These are phyloP conservation scores for Neoscytalidium dimidiatum DNA, from an alignment of 2,329 filamentous ascomycete species.

Conservation along the genomic window DNA sequence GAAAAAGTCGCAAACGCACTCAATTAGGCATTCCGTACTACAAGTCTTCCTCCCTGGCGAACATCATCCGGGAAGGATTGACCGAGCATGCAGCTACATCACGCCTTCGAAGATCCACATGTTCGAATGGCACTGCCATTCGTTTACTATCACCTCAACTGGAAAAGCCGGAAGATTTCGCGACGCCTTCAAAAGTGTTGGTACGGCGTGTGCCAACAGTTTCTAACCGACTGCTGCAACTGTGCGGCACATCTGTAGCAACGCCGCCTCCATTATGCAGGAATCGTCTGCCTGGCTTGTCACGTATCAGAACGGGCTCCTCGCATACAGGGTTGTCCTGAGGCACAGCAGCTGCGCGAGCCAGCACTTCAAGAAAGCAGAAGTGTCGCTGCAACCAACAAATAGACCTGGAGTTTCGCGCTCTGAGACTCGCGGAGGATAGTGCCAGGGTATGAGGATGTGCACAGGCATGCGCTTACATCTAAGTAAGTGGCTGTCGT, in stretches of 20 bases:
- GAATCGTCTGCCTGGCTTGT: no score
- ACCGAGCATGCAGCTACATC: background rate
- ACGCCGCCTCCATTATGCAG: background rate
- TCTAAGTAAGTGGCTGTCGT: background rate
- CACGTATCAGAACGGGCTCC: background rate
- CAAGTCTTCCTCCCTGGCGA: no score
- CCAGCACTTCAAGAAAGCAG: background rate
- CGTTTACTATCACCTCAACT: background rate
- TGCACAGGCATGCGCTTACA: background rate
- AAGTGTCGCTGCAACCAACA: background rate
- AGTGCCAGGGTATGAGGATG: background rate
- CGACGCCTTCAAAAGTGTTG: background rate
- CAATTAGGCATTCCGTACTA: no score
- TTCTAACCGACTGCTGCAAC: background rate
- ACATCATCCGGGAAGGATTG: background rate
- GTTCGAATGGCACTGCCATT: background rate
- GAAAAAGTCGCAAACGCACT: no score
- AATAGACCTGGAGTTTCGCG: background rate
- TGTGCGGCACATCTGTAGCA: background rate
- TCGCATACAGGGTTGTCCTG: background rate
- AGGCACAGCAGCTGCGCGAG: background rate
- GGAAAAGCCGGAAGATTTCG: background rate
- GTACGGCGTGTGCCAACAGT: background rate
- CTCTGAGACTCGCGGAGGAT: background rate
- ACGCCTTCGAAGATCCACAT: background rate